Evolutionary conservation across 371 early-diverging fungal species (phyloP), one percentile per base, ranked within the genome.

Genomic region (Syncephalastrum sp.): DNA sequence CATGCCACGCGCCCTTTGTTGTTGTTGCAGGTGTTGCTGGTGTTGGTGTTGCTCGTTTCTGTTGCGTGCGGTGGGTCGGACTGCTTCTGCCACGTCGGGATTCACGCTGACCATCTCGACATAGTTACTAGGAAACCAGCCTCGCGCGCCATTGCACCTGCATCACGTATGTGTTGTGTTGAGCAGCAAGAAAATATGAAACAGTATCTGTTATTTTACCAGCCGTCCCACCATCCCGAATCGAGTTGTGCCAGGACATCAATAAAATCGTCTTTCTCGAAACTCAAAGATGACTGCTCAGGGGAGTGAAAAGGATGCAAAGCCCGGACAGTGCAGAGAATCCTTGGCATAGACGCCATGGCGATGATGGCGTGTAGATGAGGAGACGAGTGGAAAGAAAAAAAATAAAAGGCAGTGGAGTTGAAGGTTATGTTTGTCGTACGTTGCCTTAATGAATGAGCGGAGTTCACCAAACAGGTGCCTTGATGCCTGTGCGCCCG

Each of bases 211-310:
- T 29, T 7, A 10, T 33, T 33, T 63, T 67, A 85, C 77, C 77
- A 70, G 25, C 91, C 92, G 69, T 94, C 89, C 96, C 96, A 95
- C 96, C 96, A 95, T 6, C 96, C 96, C 3, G 91, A 85, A 56
- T 89, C 87, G 54, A 92, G 86, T 59, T 87, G 85, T 2, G 87
- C 75, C 25, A 91, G 76, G 5, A 95, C 95, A 64, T 91, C 85
- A 61, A 94, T 88, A 24, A 84, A 70, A 60, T 93, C 94, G 53
- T 89, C 92, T 57, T 82, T 77, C 23, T 81, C 64, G 61, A 95
- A 93, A 24, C 81, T 75, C 53, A 95, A 76, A n/a, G 86, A 82
- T 38, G 87, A 75, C 51, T 74, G 68, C 49, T 83, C 93, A 24
- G 84, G 72, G 29, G 90, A 83, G 46, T 79, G 69, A 69, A 90